Base-by-base conservation (phyloP, 495 filamentous ascomycete species). In the Podospora pseudoanserina region DNA sequence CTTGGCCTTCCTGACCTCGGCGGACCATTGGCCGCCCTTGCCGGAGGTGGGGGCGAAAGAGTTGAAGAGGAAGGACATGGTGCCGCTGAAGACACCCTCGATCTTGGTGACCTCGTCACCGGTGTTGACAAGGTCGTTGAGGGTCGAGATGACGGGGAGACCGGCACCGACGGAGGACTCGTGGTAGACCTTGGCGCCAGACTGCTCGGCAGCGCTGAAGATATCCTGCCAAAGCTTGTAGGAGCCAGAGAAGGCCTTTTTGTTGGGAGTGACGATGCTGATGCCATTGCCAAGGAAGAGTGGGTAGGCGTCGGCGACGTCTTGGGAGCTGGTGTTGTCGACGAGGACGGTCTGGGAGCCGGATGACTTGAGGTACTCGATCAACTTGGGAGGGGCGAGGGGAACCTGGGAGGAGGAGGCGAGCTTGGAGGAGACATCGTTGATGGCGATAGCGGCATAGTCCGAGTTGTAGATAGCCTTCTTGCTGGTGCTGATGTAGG, bases 11-110 rank as follows among this genome's bases (percentile, higher is more conserved):
- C 85, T 86, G 23, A 97, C 95, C 68, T 94, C 92, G 57, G 87
- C 90, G 58, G 92, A 94, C 88, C 94, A 99, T 73, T 90, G 88
- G 4, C 89, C 88, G 28, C 87, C 85, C 23, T 81, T 75, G 19
- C 88, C 89, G n/a, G 84, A 83, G 2, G 88, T 86, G 0, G 92
- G 92, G 54, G 92, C 91, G 73, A 97, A 97, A 59, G 85, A 92
- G 82, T 98, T 97, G 85, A 99, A 99, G 15, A 97, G 84, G 86
- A 96, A 98, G 53, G 89, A 92, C 84, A 98, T 92, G 5, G 95
- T 97, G 65, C 95, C 95, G 60, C 91, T 94, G 81, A 98, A 97
- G 15, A 99, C 93, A 67, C 94, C 95, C 83, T 97, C 94, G 68
- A 99, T 96, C 75, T 87, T 91, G 65, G 82, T 88, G 1, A 97